Evolutionary conservation across 179 eudicot genomes (phyloP).

Genomic region (Pouteria campechiana): DNA sequence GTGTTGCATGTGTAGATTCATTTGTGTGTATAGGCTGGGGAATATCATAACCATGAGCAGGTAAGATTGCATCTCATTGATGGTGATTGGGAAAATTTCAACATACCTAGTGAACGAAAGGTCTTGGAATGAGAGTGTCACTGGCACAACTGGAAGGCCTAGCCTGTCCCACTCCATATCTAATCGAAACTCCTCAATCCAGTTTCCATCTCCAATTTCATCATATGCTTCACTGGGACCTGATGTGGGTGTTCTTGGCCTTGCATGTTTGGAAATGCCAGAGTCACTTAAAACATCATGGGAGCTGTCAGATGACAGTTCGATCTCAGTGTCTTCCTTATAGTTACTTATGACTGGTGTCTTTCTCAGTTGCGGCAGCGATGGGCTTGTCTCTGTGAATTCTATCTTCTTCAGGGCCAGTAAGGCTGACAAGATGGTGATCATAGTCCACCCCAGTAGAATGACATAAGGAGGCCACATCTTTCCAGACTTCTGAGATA

Average conservation of each 20-base stretch:
- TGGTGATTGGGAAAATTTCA: no score
- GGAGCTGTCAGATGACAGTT: neutral
- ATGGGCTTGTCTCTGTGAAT: slow-evolving; percentile 2
- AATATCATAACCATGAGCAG: no score
- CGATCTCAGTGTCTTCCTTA: neutral
- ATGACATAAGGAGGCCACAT: neutral
- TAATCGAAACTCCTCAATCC: slow-evolving; percentile 6
- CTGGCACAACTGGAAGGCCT: slow-evolving; percentile 5
- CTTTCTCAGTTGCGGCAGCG: slow-evolving; percentile 1
- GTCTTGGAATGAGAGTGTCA: neutral
- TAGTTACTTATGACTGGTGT: neutral
- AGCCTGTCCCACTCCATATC: slow-evolving; percentile 1
- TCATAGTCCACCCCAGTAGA: slow-evolving; percentile 1
- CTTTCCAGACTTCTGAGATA: neutral
- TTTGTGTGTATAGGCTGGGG: no score
- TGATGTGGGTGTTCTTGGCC: neutral
- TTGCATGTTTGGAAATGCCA: neutral
- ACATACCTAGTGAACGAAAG: slow-evolving; percentile 3
- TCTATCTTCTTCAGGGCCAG: slow-evolving; percentile 6
- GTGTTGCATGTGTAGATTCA: no score
- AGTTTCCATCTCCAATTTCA: slow-evolving; percentile 1
- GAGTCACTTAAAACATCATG: neutral
- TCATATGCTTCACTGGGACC: neutral
- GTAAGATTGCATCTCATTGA: no score
- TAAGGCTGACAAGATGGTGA: slow-evolving; percentile 3